Percentiles rank a stretch among this genome's conserved stretches.
Conservation (phyloP, 108 stramenopile genomes). For the Parmales sp. region DNA sequence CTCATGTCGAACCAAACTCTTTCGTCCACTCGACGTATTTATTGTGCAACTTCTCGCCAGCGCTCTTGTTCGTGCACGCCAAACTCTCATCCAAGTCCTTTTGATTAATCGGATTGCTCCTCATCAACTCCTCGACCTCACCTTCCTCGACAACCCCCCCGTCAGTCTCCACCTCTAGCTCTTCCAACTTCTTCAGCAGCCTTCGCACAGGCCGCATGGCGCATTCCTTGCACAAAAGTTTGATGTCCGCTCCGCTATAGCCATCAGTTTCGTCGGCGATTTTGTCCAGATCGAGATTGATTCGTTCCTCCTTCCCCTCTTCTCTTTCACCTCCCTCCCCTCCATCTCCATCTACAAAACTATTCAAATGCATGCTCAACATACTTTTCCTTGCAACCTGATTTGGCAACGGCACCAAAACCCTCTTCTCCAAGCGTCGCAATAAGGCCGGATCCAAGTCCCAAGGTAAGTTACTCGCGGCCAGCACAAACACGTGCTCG, state of each 20-base stretch:
- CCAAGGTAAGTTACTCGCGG: conserved; percentile 70
- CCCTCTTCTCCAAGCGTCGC: conserved; percentile 55
- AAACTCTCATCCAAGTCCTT: conserved; percentile 3
- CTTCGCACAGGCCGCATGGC: conserved; percentile 53
- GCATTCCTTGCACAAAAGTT: conserved; percentile 54
- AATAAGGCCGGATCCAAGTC: conserved; percentile 63
- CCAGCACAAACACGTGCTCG: conserved; percentile 50
- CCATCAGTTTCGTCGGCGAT: conserved; percentile 26
- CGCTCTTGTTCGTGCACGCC: neutral
- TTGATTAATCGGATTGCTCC: neutral
- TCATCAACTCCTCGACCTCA: neutral
- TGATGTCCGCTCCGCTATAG: conserved; percentile 50
- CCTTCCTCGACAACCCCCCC: no score
- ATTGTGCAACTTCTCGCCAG: neutral
- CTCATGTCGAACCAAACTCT: conserved; percentile 11
- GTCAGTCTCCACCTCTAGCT: conserved; percentile 9
- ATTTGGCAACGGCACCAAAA: conserved; percentile 53
- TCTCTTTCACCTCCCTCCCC: no score
- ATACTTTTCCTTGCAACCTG: conserved; percentile 41
- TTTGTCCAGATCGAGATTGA: conserved; percentile 15
- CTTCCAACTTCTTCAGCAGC: conserved; percentile 19
- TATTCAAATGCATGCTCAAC: conserved; percentile 31
- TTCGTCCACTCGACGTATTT: conserved; percentile 7
- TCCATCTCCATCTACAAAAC: conserved; percentile 14
- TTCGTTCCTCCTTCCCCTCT: no score